Evolutionary conservation across 805 yeast species (phyloP).

Genomic region (Saturnispora zaruensis): DNA sequence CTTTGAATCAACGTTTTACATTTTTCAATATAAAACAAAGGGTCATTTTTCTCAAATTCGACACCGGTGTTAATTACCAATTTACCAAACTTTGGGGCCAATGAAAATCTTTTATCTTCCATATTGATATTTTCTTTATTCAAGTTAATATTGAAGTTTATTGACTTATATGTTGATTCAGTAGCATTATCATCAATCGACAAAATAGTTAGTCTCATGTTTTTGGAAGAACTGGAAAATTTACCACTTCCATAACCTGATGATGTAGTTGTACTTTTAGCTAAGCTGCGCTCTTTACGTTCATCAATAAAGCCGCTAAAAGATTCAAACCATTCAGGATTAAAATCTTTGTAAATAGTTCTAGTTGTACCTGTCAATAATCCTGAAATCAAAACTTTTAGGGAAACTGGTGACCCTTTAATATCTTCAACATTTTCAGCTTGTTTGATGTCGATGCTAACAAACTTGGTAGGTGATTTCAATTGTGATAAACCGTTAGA

Average conservation of each 20-base stretch:
- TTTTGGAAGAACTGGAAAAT: not conserved
- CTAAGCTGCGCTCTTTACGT: constrained; percentile 1
- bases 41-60: constrained; percentile 74
- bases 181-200: constrained; percentile 16
- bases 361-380: constrained; percentile 43
- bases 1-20: constrained; percentile 59
- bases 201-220: constrained; percentile 13
- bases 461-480: constrained; percentile 13
- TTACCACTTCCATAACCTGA: not conserved
- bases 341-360: constrained; percentile 46
- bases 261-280: not conserved
- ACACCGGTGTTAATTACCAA: constrained; percentile 59
- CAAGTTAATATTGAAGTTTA: constrained; percentile 10
- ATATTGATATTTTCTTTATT: constrained; percentile 5
- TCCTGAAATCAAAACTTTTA: constrained; percentile 21
- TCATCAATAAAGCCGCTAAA: constrained; percentile 40
- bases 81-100: constrained; percentile 41
- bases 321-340: constrained; percentile 85
- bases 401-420: constrained; percentile 24
- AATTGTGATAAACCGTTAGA: not conserved
- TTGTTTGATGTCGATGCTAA: constrained; percentile 19
- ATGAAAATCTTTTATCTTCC: constrained; percentile 15
- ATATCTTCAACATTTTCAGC: constrained; percentile 28
- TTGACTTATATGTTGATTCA: constrained; percentile 9
- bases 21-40: constrained; percentile 71